These are phyloP conservation scores for Diddensiella transvaalensis DNA, from an alignment of 805 yeast species.

Conservation along the genomic window DNA sequence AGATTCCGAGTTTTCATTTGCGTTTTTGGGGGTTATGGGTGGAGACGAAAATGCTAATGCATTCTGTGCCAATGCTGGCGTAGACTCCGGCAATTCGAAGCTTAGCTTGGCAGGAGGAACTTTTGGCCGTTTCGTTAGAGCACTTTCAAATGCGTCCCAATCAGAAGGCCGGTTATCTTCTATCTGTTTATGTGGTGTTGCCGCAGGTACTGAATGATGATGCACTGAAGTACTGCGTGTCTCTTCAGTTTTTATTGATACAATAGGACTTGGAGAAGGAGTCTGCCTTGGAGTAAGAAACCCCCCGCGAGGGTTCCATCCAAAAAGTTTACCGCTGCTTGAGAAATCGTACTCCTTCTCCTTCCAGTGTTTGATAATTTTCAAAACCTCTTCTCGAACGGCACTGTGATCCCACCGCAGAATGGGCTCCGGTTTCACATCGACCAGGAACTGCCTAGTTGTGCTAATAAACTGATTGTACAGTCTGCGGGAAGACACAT, in stretches of 20 bases:
- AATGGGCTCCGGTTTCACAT: slow-evolving; percentile 18
- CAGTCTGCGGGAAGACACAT: slow-evolving; percentile 18
- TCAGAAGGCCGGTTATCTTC: background rate
- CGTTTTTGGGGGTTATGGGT: background rate
- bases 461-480: slow-evolving; percentile 24
- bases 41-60: background rate
- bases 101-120: background rate
- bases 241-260: slow-evolving; percentile 3
- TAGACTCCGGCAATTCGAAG: background rate
- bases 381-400: slow-evolving; percentile 11
- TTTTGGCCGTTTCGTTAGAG: background rate
- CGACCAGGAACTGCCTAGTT: slow-evolving; percentile 25
- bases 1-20: background rate
- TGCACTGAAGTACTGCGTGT: slow-evolving; percentile 1
- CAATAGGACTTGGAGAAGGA: background rate
- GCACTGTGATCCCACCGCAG: slow-evolving; percentile 16
- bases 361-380: slow-evolving; percentile 18
- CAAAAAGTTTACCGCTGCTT: background rate
- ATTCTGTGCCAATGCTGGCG: background rate
- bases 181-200: background rate
- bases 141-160: background rate
- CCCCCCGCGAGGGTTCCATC: background rate
- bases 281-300: background rate
- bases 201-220: background rate
- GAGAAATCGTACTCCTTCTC: slow-evolving; percentile 10